A percentile compares a stretch with the other conserved stretches of the same genome.
Evolutionary conservation across 2,329 filamentous ascomycete species (phyloP).

Genomic region (Trichoderma polysporum): DNA sequence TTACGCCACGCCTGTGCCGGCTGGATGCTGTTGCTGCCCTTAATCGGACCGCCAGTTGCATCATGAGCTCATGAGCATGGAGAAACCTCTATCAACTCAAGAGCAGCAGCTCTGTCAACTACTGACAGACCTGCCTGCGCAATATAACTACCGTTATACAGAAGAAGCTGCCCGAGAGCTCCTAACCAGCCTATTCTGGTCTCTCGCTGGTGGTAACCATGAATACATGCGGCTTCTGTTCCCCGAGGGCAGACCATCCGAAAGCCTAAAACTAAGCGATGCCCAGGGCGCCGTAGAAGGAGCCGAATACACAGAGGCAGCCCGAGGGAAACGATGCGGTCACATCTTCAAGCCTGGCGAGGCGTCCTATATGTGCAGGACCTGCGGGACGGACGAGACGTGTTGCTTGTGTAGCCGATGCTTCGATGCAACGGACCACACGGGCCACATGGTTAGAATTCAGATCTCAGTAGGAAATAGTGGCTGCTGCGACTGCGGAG

Average conservation of each 20-base stretch:
- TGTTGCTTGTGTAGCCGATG: constrained; percentile 93
- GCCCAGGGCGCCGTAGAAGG: constrained; percentile 92
- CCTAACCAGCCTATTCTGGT: constrained; percentile 79
- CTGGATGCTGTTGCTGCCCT: background rate
- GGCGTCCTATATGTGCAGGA: constrained; percentile 90
- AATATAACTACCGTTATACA: constrained; percentile 73
- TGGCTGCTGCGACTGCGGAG: constrained; percentile 96
- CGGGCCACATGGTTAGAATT: constrained; percentile 87
- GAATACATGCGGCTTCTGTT: constrained; percentile 81
- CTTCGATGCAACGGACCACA: constrained; percentile 93
- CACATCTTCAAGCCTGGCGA: constrained; percentile 97
- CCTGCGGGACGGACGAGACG: constrained; percentile 91
- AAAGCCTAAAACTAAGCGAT: constrained; percentile 74
- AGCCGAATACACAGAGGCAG: constrained; percentile 89
- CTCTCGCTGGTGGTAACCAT: constrained; percentile 71
- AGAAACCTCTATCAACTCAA: constrained; percentile 56
- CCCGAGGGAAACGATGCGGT: constrained; percentile 88
- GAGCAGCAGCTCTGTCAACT: constrained; percentile 83
- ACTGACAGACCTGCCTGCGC: constrained; percentile 73
- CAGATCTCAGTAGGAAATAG: constrained; percentile 86
- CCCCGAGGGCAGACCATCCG: constrained; percentile 65
- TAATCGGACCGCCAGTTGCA: constrained; percentile 17
- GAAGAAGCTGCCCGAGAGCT: constrained; percentile 70
- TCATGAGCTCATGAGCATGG: constrained; percentile 46
- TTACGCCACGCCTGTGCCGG: background rate